These are phyloP conservation scores for Yamadazyma kitorensis DNA, from an alignment of 805 yeast species.

Conservation along the genomic window DNA sequence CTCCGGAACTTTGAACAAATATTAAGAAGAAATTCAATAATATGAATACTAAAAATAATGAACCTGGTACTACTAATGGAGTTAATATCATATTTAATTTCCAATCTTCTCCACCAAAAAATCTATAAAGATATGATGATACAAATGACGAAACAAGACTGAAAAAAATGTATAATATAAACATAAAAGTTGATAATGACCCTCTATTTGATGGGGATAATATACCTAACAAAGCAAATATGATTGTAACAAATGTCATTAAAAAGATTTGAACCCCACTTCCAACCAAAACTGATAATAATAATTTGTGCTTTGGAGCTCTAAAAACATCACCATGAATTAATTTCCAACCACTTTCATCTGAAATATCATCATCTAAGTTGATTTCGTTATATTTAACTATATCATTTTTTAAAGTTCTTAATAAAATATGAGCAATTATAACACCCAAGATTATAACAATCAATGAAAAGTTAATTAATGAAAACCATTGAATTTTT, in stretches of 20 bases:
- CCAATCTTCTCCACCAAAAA: slow-evolving; percentile 92
- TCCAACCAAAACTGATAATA: slow-evolving; percentile 80
- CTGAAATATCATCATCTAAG: slow-evolving; percentile 81
- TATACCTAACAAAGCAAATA: slow-evolving; percentile 84
- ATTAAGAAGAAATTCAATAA: slow-evolving; percentile 80
- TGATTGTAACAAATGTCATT: slow-evolving; percentile 70
- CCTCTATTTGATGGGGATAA: slow-evolving; percentile 95
- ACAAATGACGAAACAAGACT: slow-evolving; percentile 84
- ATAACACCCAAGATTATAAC: slow-evolving; percentile 74
- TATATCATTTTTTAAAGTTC: slow-evolving; percentile 83
- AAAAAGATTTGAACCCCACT: slow-evolving; percentile 81
- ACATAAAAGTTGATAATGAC: slow-evolving; percentile 84
- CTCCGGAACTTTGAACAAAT: slow-evolving; percentile 81
- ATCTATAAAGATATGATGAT: slow-evolving; percentile 82
- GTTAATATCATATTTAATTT: slow-evolving; percentile 79
- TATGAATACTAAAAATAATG: slow-evolving; percentile 59
- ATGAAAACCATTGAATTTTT: slow-evolving; percentile 92
- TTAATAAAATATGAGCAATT: slow-evolving; percentile 72
- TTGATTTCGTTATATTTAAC: slow-evolving; percentile 85
- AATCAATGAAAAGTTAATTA: slow-evolving; percentile 79
- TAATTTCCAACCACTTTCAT: slow-evolving; percentile 96
- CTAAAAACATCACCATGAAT: slow-evolving; percentile 95
- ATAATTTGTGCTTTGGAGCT: slow-evolving; percentile 66
- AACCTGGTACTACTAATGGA: slow-evolving; percentile 83
- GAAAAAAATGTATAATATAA: slow-evolving; percentile 74